Evolutionary conservation across 495 filamentous ascomycete species (phyloP), one percentile per base, ranked within the genome.

Genomic region (Parmelia sp.): DNA sequence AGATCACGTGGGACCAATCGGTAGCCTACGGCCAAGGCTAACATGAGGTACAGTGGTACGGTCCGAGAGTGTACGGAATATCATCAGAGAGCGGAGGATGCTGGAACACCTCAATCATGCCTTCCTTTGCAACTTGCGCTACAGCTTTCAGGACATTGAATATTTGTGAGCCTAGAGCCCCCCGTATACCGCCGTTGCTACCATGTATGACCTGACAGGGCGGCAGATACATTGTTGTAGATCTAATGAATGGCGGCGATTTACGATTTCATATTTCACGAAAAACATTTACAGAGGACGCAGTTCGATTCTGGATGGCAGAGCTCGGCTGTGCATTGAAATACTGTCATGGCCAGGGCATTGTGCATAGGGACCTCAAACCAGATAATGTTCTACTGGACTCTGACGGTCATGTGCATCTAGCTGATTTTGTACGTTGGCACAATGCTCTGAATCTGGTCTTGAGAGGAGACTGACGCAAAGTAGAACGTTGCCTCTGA

Each of bases 111-210:
- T 98, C 70, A 96, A 96, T 73, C 94, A 98, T 73, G 90, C 93
- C 37, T 97, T 98, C 77, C 88, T 98, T 64, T 98, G 94, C 81
- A 98, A 98, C 74, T 82, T 98, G 79, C 88, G 94, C 60, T 98
- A 97, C 77, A 96, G 92, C 79, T 98, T 98, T 74, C 94, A 98
- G 77, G 94, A 98, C 75, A 90, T 97, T 69, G 94, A 98, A 73
- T 98, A 98, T 77, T 87, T 98, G 94, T 98, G 82, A 69, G 90
- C 77, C 23, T 44, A 62, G 36, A 33, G 11, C 59, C 33, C 42
- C 31, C n/a, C n/a, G 23, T n/a, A 35, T 12, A 35, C 7, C 36
- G 15, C 51, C 15, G 6, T 31, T 40, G 33, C 29, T 51, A 17
- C 49, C 5, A 58, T 44, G 45, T 29, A 67, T 19, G 19, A n/a